Evolutionary conservation across 164 flowering plant species (phyloP).

Genomic region (Tetracentron sinense): DNA sequence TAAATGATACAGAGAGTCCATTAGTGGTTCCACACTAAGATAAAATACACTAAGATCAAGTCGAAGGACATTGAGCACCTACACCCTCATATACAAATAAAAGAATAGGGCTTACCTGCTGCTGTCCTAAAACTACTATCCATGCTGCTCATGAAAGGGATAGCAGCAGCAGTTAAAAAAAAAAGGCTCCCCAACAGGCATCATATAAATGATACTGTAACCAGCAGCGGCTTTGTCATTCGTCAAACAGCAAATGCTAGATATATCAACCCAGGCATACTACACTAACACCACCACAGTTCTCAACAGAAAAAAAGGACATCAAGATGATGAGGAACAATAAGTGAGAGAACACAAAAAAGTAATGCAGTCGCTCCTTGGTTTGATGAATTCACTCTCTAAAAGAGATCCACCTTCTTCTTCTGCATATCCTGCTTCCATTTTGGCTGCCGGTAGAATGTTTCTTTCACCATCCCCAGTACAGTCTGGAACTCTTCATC

Average conservation of each 20-base stretch:
- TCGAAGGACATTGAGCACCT: constrained; percentile 1
- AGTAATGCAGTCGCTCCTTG: constrained; percentile 5
- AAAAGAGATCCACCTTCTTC: constrained; percentile 83
- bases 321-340: neutral
- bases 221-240: constrained; percentile 18
- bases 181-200: constrained; percentile 30
- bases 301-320: constrained; percentile 3
- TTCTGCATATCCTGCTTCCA: constrained; percentile 98
- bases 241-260: constrained; percentile 18
- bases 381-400: constrained; percentile 13
- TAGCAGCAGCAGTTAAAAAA: constrained; percentile 24
- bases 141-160: neutral
- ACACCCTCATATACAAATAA: constrained; percentile 30
- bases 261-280: constrained; percentile 15
- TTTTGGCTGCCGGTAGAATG: constrained; percentile 70
- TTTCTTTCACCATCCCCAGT: constrained; percentile 76
- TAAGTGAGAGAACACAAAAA: neutral
- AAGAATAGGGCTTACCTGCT: constrained; percentile 41
- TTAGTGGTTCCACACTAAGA: too few relatives aligned
- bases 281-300: constrained; percentile 1
- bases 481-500: constrained; percentile 69
- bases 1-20: neutral
- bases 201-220: constrained; percentile 18
- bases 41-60: constrained; percentile 1
- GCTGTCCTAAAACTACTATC: constrained; percentile 8